Percentiles rank a stretch among this genome's conserved stretches.
Conservation (phyloP, 2,329 filamentous ascomycete genomes). For the Chrysoporthe cubensis region DNA sequence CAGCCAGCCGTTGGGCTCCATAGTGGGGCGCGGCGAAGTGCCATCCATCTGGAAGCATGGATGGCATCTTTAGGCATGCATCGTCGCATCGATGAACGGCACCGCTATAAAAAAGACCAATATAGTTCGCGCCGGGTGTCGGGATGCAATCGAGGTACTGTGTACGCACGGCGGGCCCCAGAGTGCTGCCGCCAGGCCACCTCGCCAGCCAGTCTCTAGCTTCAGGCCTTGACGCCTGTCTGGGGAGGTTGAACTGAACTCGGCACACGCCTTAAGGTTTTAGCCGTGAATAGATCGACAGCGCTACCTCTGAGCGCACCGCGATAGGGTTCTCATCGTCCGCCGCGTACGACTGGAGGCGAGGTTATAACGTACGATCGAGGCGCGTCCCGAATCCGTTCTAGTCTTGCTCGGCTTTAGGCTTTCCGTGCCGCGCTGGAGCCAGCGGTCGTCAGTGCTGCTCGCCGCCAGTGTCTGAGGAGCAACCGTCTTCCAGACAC, state of each 20-base stretch:
- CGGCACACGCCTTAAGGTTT: background rate
- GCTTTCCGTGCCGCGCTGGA: background rate
- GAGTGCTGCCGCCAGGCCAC: background rate
- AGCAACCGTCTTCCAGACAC: background rate
- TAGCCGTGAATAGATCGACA: background rate
- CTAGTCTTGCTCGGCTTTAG: background rate
- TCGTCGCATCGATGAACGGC: background rate
- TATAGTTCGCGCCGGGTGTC: constrained; percentile 2
- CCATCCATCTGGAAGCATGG: background rate
- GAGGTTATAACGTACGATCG: no score
- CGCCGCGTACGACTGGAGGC: no score
- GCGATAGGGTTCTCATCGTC: no score
- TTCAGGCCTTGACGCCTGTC: background rate
- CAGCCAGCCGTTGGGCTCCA: background rate
- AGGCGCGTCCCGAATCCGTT: background rate
- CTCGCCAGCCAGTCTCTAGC: background rate
- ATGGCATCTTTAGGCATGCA: background rate
- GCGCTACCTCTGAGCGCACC: background rate
- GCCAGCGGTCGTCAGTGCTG: background rate
- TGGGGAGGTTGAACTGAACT: background rate
- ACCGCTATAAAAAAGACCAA: background rate
- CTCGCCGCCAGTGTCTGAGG: background rate
- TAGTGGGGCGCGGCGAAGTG: background rate
- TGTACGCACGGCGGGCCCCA: background rate
- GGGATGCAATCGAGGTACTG: background rate